A percentile compares a stretch with the other conserved stretches of the same genome.
Evolutionary conservation across 2,329 filamentous ascomycete species (phyloP).

Genomic region (Alternaria solani): DNA sequence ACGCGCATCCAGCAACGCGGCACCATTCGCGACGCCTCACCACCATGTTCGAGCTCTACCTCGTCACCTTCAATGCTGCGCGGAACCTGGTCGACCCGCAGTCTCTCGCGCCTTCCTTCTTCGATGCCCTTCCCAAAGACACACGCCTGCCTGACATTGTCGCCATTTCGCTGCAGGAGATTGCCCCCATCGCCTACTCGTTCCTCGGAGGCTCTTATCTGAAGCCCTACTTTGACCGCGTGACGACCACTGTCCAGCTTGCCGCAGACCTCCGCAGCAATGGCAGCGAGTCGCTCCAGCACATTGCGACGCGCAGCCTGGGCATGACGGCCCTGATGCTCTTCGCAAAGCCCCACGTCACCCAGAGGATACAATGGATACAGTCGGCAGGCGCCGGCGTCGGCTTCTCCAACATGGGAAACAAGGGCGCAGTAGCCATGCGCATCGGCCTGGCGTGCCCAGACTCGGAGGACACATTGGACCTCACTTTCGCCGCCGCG

Average conservation of each 20-base stretch:
- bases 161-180: constrained; percentile 80
- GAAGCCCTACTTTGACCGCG: constrained; percentile 75
- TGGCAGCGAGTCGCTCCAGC: constrained; percentile 66
- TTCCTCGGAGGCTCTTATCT: constrained; percentile 87
- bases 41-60: constrained; percentile 69
- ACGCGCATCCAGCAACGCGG: constrained; percentile 17
- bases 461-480: constrained; percentile 57
- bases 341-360: constrained; percentile 72
- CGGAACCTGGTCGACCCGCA: constrained; percentile 73
- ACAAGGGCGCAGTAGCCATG: constrained; percentile 90
- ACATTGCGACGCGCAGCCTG: constrained; percentile 75
- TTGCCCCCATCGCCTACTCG: constrained; percentile 82
- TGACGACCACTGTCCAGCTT: constrained; percentile 74
- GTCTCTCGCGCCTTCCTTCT: constrained; percentile 74
- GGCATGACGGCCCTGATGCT: constrained; percentile 92
- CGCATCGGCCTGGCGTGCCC: constrained; percentile 67
- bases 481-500: constrained; percentile 85
- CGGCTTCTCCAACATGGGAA: constrained; percentile 87
- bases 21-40: neutral
- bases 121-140: constrained; percentile 48
- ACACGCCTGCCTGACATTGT: constrained; percentile 70
- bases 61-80: constrained; percentile 90
- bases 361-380: constrained; percentile 68
- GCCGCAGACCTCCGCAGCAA: constrained; percentile 63
- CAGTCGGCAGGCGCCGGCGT: constrained; percentile 85